These are phyloP conservation scores for Piedraia hortae DNA, from an alignment of 2,329 filamentous ascomycete genomes.

Conservation along the genomic window DNA sequence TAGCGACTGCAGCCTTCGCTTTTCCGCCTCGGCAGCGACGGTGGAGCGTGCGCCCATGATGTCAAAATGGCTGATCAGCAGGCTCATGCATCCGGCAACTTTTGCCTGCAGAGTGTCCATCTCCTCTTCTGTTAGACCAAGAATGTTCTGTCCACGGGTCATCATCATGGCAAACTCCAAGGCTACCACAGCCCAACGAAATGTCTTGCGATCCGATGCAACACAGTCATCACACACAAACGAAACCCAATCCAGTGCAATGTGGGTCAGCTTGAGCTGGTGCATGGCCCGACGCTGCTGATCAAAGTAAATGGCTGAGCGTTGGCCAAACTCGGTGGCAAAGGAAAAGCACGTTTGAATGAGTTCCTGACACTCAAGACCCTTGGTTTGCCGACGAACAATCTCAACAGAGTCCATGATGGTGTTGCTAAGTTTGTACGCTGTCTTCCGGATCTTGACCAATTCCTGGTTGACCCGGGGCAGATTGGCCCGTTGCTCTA, in stretches of 20 bases:
- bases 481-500: constrained; percentile 80
- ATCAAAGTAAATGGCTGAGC: constrained; percentile 85
- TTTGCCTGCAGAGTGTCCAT: constrained; percentile 61
- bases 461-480: constrained; percentile 74
- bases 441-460: constrained; percentile 82
- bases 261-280: constrained; percentile 75
- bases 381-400: constrained; percentile 55
- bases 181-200: constrained; percentile 86
- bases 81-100: constrained; percentile 88
- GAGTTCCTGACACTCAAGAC: constrained; percentile 72
- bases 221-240: constrained; percentile 96
- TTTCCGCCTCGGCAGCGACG: constrained; percentile 78
- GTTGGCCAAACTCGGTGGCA: constrained; percentile 93
- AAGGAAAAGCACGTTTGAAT: constrained; percentile 97
- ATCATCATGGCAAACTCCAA: constrained; percentile 94
- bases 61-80: constrained; percentile 93
- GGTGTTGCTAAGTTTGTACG: constrained; percentile 85
- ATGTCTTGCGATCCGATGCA: constrained; percentile 79
- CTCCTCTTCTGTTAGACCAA: constrained; percentile 71
- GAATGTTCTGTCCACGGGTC: constrained; percentile 75
- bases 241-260: constrained; percentile 87
- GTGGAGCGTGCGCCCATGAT: constrained; percentile 94
- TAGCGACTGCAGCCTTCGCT: constrained; percentile 58
- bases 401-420: constrained; percentile 98
- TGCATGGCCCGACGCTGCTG: constrained; percentile 90